Evolutionary conservation across 225 moss, liverwort and hornwort genomes (phyloP), one percentile per base, ranked within the genome.

Genomic region (Takakia lepidozioides): DNA sequence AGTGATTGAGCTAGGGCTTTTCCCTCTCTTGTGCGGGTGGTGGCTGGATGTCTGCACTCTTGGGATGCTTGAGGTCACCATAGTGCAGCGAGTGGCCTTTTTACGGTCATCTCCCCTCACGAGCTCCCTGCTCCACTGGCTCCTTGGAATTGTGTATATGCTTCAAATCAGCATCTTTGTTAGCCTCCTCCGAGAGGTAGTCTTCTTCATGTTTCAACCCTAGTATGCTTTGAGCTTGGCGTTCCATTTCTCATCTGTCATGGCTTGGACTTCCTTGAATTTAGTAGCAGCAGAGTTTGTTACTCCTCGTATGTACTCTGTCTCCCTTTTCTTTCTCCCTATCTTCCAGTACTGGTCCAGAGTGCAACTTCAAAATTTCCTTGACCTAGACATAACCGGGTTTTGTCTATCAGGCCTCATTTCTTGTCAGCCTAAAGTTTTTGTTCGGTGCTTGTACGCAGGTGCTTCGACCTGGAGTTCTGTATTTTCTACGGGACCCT

Each of bases 41-140:
- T 98, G 95, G 95, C 75, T 98, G 51, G 95, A 98, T 70, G 65
- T 98, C 30, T 98, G 95, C 66, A 98, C 90, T 35, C 71, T 98
- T 58, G 95, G 81, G 18, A 87, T 98, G 73, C 79, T 90, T 56
- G 91, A 91, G 43, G 82, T 83, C 24, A 65, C 90, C 41, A 60
- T 98, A 6, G 62, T 75, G 43, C 90, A 98, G 58, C 86, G 91
- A 26, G 71, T 91, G 4, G 75, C 84, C 4, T 98, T 98, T 60
- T 87, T 85, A 42, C 72, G 73, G 75, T 65, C 83, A 29, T 90
- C 95, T 15, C 95, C 95, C 37, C 54, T 83, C 52, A 83, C 87
- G 58, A 98, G 95, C 67, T 91, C 84, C n/a, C 76, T 98, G 41
- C 85, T 91, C 15, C 95, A 98, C 51, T 98, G 95, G 95, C 80